Conservation (phyloP, 2,329 filamentous ascomycete species). For the Aureobasidium sp. region DNA sequence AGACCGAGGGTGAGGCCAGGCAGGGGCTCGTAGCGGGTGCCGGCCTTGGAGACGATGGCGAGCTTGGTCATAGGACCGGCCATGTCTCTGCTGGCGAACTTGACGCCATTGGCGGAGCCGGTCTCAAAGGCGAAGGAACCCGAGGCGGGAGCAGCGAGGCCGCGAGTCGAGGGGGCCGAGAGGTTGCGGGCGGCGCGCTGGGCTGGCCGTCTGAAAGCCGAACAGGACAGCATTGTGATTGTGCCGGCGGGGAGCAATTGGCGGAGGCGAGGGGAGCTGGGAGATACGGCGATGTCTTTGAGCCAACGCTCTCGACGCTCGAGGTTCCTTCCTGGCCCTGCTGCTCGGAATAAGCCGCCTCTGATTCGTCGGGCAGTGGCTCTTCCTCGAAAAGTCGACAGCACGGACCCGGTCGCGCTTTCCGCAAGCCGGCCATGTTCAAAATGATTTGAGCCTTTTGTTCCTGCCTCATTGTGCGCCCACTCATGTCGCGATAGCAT, state of each 20-base stretch:
- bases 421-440: background rate
- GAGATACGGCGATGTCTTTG: slow-evolving; percentile 7
- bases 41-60: slow-evolving; percentile 86
- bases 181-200: slow-evolving; percentile 55
- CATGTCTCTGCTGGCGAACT: slow-evolving; percentile 85
- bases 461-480: background rate
- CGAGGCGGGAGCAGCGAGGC: slow-evolving; percentile 61
- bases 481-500: slow-evolving; percentile 14
- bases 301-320: slow-evolving; percentile 12
- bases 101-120: slow-evolving; percentile 78
- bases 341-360: slow-evolving; percentile 10
- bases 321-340: slow-evolving; percentile 10
- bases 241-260: slow-evolving; percentile 20
- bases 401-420: slow-evolving; percentile 5
- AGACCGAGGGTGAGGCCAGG: slow-evolving; percentile 86
- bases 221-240: slow-evolving; percentile 57
- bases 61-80: slow-evolving; percentile 84
- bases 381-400: background rate
- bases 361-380: background rate
- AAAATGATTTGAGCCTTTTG: background rate
- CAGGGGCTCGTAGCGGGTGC: slow-evolving; percentile 83
- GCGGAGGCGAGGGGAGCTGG: slow-evolving; percentile 18
- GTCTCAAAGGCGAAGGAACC: slow-evolving; percentile 82
- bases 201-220: slow-evolving; percentile 57
- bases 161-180: slow-evolving; percentile 52